These are phyloP conservation scores for Aspergillus proliferans DNA, from an alignment of 2,329 filamentous ascomycete species.

Conservation along the genomic window DNA sequence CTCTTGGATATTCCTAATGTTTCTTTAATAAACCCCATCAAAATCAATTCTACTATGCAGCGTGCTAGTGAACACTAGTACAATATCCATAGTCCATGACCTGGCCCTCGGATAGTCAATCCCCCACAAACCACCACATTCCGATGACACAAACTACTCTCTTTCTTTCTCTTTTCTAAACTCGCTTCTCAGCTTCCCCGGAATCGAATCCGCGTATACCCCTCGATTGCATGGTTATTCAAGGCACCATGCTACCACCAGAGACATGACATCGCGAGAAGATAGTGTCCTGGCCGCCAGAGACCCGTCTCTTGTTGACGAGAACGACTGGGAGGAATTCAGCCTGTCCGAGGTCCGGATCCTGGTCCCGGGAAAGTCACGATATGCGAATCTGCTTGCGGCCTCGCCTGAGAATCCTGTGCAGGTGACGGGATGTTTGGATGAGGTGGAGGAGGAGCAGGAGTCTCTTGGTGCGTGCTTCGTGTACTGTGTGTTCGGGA, in stretches of 20 bases:
- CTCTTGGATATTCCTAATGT: too few relatives aligned
- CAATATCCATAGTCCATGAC: too few relatives aligned
- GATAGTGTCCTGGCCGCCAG: slow-evolving; percentile 41
- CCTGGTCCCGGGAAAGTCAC: slow-evolving; percentile 42
- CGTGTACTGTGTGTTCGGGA: too few relatives aligned
- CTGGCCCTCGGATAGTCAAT: too few relatives aligned
- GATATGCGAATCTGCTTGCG: slow-evolving; percentile 49
- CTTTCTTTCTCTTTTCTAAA: background rate
- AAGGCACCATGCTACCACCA: slow-evolving; percentile 28
- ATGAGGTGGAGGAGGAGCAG: slow-evolving; percentile 40
- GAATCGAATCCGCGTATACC: background rate
- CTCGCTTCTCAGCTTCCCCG: background rate
- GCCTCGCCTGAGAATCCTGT: slow-evolving; percentile 52
- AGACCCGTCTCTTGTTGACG: slow-evolving; percentile 40
- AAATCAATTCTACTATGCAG: too few relatives aligned
- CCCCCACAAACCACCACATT: background rate
- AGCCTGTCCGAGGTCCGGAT: slow-evolving; percentile 51
- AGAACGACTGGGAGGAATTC: slow-evolving; percentile 57
- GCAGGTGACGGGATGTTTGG: slow-evolving; percentile 48
- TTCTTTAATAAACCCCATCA: too few relatives aligned
- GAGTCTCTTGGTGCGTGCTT: slow-evolving; percentile 31
- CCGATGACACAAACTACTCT: background rate
- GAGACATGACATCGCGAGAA: slow-evolving; percentile 40
- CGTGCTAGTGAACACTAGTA: too few relatives aligned
- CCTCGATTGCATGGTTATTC: slow-evolving; percentile 1